Evolutionary conservation across 305 asterid genomes (phyloP), one percentile per base, ranked within the genome.

Genomic region (Fraxinus angustifolia): DNA sequence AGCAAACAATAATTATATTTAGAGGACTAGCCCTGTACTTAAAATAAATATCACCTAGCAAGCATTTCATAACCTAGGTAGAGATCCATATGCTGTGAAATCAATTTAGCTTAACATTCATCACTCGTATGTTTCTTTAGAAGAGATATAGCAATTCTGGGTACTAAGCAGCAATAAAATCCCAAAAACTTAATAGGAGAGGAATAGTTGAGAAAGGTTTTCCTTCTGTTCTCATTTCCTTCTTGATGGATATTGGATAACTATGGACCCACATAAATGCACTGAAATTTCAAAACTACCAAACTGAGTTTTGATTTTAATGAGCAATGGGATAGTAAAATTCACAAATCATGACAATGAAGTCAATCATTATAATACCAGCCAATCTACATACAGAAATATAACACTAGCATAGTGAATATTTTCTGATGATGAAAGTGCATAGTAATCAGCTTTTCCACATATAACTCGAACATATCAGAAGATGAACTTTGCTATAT

Each of bases 71-170:
- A 50, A 53, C 78, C 48, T 11, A 81, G 28, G 58, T 8, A 31
- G 53, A 31, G 35, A 21, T 78, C 80, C 82, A 77, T 38, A 81
- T 56, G 35, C 78, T 16, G 78, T 80, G 56, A 40, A 67, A 74
- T 16, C 62, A 79, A 79, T 77, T 78, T 36, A 23, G 23, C 14
- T 21, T 78, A 42, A 35, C 68, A 42, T 80, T 79, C 78, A 67
- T 74, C 28, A 28, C 38, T 40, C 56, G 19, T 30, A 71, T 45
- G 58, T 82, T 16, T 58, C 42, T 62, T 50, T 56, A 71, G 76
- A 75, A 16, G 65, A 58, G 45, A 62, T 74, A 73, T 11, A 19
- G 14, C 48, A 40, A 36, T 30, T 16, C 42, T 75, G 33, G 38
- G 76, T 31, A 83, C 79, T 58, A 5, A 2, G 45, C 76, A 71